Conservation (phyloP, 257 asterid genomes). For the Penstemon eatonii region DNA sequence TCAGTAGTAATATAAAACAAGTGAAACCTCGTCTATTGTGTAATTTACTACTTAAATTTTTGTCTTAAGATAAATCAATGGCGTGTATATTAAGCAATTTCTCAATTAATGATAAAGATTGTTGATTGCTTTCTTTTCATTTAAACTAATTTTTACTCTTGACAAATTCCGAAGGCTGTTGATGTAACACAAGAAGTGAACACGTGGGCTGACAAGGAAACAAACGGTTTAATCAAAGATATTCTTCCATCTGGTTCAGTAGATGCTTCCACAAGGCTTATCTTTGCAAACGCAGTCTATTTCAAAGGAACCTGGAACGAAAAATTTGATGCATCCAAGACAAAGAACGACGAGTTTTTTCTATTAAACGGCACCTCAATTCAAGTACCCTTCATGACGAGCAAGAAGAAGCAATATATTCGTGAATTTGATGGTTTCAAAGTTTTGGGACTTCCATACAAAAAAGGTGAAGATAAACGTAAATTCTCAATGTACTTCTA, state of each 20-base stretch:
- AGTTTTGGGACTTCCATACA: slow-evolving; percentile 42
- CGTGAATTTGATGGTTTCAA: slow-evolving; percentile 46
- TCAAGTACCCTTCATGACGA: slow-evolving; percentile 54
- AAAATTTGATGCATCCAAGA: slow-evolving; percentile 45
- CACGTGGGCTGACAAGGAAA: slow-evolving; percentile 53
- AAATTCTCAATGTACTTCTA: slow-evolving; percentile 49
- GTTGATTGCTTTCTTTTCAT: no score
- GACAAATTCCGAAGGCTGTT: slow-evolving; percentile 34
- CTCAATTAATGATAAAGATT: no score
- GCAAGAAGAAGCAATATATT: slow-evolving; percentile 42
- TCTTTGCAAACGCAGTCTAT: slow-evolving; percentile 52
- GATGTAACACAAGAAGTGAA: slow-evolving; percentile 45
- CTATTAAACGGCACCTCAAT: slow-evolving; percentile 40
- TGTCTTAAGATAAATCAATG: no score
- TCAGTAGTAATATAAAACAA: no score
- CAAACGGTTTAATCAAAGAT: slow-evolving; percentile 51
- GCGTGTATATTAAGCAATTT: no score
- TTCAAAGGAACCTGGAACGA: slow-evolving; percentile 59
- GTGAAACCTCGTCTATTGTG: no score
- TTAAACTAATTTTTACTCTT: background rate
- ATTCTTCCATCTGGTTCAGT: slow-evolving; percentile 46
- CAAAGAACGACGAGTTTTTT: slow-evolving; percentile 43
- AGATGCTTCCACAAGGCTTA: slow-evolving; percentile 46
- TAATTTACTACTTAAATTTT: no score
- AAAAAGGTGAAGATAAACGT: slow-evolving; percentile 49